Evolutionary conservation across 129 eudicot species (phyloP).

Genomic region (Heracleum sosnowskyi): DNA sequence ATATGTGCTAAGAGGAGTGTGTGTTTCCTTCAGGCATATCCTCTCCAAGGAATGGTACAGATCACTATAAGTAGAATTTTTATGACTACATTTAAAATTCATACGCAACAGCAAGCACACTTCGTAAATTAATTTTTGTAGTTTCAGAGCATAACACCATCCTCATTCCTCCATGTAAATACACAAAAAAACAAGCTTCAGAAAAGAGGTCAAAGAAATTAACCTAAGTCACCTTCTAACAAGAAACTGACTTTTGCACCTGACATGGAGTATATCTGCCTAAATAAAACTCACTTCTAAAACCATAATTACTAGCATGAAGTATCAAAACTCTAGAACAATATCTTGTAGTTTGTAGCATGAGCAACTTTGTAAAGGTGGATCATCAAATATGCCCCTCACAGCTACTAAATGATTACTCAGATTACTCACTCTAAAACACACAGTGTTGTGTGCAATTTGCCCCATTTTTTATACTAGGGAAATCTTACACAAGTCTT

Average conservation of each 20-base stretch:
- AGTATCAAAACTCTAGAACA: neutral
- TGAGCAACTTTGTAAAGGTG: neutral
- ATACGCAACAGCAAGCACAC: neutral
- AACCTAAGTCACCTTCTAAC: too few relatives aligned
- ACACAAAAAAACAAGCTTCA: neutral
- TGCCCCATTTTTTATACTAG: neutral
- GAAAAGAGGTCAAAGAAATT: neutral
- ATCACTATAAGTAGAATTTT: conserved; percentile 44
- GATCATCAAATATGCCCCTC: neutral
- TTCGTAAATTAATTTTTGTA: neutral
- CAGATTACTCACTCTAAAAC: neutral
- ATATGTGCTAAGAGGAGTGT: conserved; percentile 19
- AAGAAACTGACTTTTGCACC: neutral
- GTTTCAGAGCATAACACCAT: neutral
- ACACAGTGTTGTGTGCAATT: neutral
- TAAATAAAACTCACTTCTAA: neutral
- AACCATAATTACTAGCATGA: neutral
- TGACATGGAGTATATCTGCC: neutral
- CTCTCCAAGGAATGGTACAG: conserved; percentile 68
- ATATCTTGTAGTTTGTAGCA: neutral
- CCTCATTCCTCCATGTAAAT: neutral
- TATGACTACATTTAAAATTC: conserved; percentile 4
- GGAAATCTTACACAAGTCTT: neutral
- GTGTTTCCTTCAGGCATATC: conserved; percentile 75
- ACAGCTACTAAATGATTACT: neutral